phyloP scores from a whole-genome alignment of 1,284 basidiomycete genomes.

The Apiotrichum sp. region DNA sequence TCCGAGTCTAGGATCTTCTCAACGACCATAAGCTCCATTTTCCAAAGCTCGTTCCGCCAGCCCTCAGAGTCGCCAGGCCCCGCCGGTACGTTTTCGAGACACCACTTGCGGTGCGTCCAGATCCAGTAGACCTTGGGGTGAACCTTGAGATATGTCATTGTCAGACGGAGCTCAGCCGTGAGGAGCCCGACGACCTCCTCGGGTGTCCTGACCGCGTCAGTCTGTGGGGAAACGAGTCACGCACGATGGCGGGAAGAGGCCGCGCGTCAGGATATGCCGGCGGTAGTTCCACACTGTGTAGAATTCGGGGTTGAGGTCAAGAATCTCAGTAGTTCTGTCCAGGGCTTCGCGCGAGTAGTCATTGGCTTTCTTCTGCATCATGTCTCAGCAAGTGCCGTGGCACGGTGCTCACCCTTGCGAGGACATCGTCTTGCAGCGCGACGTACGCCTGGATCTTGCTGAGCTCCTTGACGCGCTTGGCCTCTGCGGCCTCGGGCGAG shows the following conservation, averaged over 20 bases:
- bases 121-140: slow-evolving; percentile 95
- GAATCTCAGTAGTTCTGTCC: slow-evolving; percentile 64
- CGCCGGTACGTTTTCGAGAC: slow-evolving; percentile 71
- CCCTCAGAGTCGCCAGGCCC: slow-evolving; percentile 54
- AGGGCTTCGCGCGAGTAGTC: slow-evolving; percentile 67
- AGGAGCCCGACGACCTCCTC: slow-evolving; percentile 61
- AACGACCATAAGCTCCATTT: slow-evolving; percentile 71
- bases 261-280: slow-evolving; percentile 65
- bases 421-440: slow-evolving; percentile 58
- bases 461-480: slow-evolving; percentile 62
- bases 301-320: slow-evolving; percentile 79
- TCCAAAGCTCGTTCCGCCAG: slow-evolving; percentile 74
- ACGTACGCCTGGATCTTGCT: slow-evolving; percentile 70
- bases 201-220: slow-evolving; percentile 25
- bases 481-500: slow-evolving; percentile 59
- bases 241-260: slow-evolving; percentile 64
- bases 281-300: slow-evolving; percentile 93
- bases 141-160: slow-evolving; percentile 66
- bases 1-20: slow-evolving; percentile 86
- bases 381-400: background rate
- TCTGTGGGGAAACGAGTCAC: background rate
- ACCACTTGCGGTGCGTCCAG: slow-evolving; percentile 94
- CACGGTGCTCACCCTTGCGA: slow-evolving; percentile 55
- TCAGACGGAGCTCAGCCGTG: slow-evolving; percentile 68
- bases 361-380: slow-evolving; percentile 57